A percentile compares a stretch with the other conserved stretches of the same genome.
phyloP scores from a whole-genome alignment of 2,329 filamentous ascomycete genomes.

The Ophiocordyceps robertsii region DNA sequence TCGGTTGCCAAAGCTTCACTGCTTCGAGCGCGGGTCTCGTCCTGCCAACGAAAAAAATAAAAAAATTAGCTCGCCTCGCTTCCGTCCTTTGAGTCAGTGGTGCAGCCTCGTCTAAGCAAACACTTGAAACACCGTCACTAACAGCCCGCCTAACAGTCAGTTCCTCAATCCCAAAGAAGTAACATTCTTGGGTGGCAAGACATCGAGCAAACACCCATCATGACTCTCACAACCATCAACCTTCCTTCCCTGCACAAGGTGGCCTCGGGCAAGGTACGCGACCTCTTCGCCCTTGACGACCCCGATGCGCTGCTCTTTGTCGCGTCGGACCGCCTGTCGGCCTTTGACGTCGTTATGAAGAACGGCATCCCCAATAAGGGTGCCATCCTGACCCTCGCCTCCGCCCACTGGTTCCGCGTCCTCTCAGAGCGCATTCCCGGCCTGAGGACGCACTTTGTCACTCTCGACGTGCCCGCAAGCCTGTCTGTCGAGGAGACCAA shows the following conservation, averaged over 20 bases:
- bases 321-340: conserved; percentile 81
- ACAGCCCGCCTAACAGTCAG: no score
- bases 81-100: no score
- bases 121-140: no score
- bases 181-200: no score
- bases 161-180: no score
- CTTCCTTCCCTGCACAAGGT: conserved; percentile 21
- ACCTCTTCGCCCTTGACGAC: conserved; percentile 62
- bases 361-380: conserved; percentile 50
- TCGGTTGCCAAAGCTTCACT: no score
- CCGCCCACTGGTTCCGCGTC: conserved; percentile 40
- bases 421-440: conserved; percentile 29
- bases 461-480: conserved; percentile 23
- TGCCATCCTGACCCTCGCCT: conserved; percentile 30
- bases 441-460: conserved; percentile 39
- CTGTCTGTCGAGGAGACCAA: conserved; percentile 30
- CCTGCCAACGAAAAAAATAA: no score
- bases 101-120: no score
- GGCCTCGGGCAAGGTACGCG: conserved; percentile 56
- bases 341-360: conserved; percentile 82
- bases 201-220: not conserved
- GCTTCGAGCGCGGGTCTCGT: no score
- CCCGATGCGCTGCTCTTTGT: conserved; percentile 59
- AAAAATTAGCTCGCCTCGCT: no score
- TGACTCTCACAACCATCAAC: conserved; percentile 13